Evolutionary conservation across 805 yeast genomes (phyloP).

Genomic region (Priceomyces melissophilus): DNA sequence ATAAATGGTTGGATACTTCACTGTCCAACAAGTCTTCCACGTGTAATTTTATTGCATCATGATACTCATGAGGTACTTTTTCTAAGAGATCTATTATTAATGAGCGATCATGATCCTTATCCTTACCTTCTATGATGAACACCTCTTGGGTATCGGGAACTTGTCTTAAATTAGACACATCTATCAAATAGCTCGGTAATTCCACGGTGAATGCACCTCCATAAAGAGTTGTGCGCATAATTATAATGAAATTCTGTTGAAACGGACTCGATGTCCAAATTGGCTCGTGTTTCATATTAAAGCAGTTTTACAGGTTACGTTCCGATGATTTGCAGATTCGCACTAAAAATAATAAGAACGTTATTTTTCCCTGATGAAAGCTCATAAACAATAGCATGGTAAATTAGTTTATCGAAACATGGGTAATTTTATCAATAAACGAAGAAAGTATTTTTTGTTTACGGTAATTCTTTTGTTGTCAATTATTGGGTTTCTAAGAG

Average conservation of each 20-base stretch:
- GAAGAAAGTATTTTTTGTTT: conserved; percentile 23
- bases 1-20: conserved; percentile 8
- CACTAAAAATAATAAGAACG: neutral
- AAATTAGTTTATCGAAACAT: conserved; percentile 5
- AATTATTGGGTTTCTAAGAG: conserved; percentile 13
- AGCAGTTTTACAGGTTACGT: neutral
- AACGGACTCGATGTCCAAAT: neutral
- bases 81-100: conserved; percentile 67
- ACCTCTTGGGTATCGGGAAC: conserved; percentile 96
- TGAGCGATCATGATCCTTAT: conserved; percentile 43
- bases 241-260: too few species aligned
- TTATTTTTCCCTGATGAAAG: neutral
- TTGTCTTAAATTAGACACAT: conserved; percentile 75
- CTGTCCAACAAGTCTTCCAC: conserved; percentile 50
- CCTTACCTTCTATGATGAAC: conserved; percentile 47
- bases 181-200: conserved; percentile 57
- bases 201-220: conserved; percentile 77
- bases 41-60: conserved; percentile 50
- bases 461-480: conserved; percentile 23
- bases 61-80: conserved; percentile 34
- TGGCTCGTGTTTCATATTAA: neutral
- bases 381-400: neutral
- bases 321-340: neutral
- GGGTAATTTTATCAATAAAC: conserved; percentile 15
- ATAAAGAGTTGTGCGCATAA: conserved; percentile 36